Evolutionary conservation across 2,329 filamentous ascomycete species (phyloP).

Genomic region (Pseudogymnoascus sp.): DNA sequence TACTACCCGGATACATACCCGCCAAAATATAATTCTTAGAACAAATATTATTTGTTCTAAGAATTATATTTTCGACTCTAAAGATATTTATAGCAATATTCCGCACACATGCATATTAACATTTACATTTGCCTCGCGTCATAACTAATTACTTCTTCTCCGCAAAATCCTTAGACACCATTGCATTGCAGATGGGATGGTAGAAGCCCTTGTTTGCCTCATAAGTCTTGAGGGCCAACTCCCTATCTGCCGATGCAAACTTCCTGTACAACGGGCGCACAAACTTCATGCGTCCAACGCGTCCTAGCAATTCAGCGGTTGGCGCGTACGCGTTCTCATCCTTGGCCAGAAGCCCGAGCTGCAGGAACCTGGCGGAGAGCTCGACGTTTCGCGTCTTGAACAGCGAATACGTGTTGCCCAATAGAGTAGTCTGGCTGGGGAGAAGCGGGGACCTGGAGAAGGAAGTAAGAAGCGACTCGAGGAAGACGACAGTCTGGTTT

Average conservation of each 20-base stretch:
- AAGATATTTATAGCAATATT: background rate
- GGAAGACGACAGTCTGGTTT: constrained; percentile 87
- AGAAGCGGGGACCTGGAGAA: constrained; percentile 58
- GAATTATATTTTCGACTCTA: background rate
- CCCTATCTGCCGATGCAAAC: constrained; percentile 66
- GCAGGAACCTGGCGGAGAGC: constrained; percentile 72
- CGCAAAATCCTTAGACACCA: constrained; percentile 77
- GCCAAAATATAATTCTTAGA: no score
- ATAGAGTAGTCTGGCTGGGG: constrained; percentile 57
- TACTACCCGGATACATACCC: no score
- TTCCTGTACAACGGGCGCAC: constrained; percentile 77
- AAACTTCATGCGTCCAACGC: constrained; percentile 94
- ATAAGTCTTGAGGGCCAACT: constrained; percentile 75
- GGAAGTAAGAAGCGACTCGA: constrained; percentile 62
- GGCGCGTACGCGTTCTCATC: constrained; percentile 63
- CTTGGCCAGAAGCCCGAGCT: constrained; percentile 68
- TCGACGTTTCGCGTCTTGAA: constrained; percentile 77
- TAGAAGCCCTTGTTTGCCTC: constrained; percentile 87
- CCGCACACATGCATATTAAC: background rate
- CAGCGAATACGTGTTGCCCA: constrained; percentile 72
- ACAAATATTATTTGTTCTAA: no score
- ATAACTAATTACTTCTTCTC: background rate
- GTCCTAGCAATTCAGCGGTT: constrained; percentile 67
- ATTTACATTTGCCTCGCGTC: background rate
- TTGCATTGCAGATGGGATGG: constrained; percentile 81